Base-by-base conservation (phyloP, 805 yeast genomes). In the Yamadazyma paraphyllophila region DNA sequence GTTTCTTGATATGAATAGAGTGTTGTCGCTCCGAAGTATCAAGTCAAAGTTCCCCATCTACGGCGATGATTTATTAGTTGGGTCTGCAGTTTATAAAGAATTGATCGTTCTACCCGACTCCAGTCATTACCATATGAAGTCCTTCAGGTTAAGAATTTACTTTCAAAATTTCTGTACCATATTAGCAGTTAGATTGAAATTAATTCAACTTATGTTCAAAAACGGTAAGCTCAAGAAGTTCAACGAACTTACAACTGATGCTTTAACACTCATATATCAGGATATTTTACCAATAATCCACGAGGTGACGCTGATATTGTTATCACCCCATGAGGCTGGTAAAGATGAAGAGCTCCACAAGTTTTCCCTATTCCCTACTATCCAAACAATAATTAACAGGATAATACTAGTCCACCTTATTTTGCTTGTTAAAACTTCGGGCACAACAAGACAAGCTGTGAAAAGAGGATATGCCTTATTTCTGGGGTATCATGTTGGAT, bases 321-420 rank as follows among this genome's bases (percentile, higher is more conserved):
- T n/a, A 5, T 12, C 32, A 3, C 34, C 20, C 7, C 24, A 20
- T 20, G 24, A 20, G 24, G 24, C 24, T 6, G 24, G 24, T 20
- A 13, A 31, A n/a, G 43, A 40, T 13, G n/a, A 25, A n/a, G 26
- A 17, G n/a, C 4, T 40, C 20, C 17, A 31, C 17, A 30, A 31
- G 13, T 9, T 41, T 13, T 33, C 43, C 9, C 10, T 48, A 24
- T 38, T 41, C 27, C 14, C 25, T 41, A 43, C 48, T 16, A 45
- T 65, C 15, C 71, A 67, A 51, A 53, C 58, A 38, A 54, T 65
- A 24, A 60, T 73, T 48, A 80, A 74, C 52, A 73, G 66, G 50
- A 53, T 66, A 3, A 57, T 66, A 24, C 70, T 57, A 36, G 38
- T 59, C 6, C 52, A 53, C 34, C 38, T 61, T 20, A 50, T 59